phyloP scores from a whole-genome alignment of 2,329 filamentous ascomycete genomes.

The Gaeumannomyces tritici region DNA sequence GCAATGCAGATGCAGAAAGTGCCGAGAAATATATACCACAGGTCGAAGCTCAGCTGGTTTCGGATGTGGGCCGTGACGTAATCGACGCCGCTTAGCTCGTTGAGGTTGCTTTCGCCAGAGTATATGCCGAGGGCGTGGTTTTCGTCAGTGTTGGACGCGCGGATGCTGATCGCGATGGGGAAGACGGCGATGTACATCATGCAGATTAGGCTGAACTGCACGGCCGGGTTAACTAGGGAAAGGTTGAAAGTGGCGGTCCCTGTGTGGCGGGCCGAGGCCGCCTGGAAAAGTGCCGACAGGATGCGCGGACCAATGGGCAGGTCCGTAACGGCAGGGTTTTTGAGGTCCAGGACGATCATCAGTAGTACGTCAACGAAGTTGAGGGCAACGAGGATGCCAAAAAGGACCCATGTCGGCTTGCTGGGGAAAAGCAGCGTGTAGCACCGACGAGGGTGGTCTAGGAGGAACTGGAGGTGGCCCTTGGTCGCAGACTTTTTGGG shows the following conservation, averaged over 20 bases:
- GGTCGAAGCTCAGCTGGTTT: slow-evolving; percentile 27
- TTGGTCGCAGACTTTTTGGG: slow-evolving; percentile 26
- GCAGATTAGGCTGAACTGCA: slow-evolving; percentile 47
- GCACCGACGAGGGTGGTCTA: slow-evolving; percentile 53
- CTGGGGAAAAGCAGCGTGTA: slow-evolving; percentile 54
- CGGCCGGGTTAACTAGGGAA: slow-evolving; percentile 37
- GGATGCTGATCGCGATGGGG: slow-evolving; percentile 53
- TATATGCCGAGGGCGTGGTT: slow-evolving; percentile 50
- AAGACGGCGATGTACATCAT: slow-evolving; percentile 59
- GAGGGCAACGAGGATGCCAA: slow-evolving; percentile 37
- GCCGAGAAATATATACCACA: slow-evolving; percentile 28
- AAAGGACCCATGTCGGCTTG: slow-evolving; percentile 48
- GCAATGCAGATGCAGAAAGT: slow-evolving; percentile 24
- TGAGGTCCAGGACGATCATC: slow-evolving; percentile 40
- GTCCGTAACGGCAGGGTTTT: slow-evolving; percentile 37
- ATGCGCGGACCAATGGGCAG: slow-evolving; percentile 36
- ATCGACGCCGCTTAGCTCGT: slow-evolving; percentile 5
- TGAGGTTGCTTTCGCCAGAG: slow-evolving; percentile 15
- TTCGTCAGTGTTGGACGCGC: slow-evolving; percentile 52
- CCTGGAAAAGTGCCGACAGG: slow-evolving; percentile 50
- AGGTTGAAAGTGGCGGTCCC: slow-evolving; percentile 41
- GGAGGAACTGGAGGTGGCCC: slow-evolving; percentile 42
- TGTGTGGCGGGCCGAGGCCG: slow-evolving; percentile 34
- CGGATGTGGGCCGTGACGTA: slow-evolving; percentile 22
- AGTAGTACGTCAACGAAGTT: slow-evolving; percentile 46